Evolutionary conservation across 148 eudicot species (phyloP).

Genomic region (Rhododendron molle): DNA sequence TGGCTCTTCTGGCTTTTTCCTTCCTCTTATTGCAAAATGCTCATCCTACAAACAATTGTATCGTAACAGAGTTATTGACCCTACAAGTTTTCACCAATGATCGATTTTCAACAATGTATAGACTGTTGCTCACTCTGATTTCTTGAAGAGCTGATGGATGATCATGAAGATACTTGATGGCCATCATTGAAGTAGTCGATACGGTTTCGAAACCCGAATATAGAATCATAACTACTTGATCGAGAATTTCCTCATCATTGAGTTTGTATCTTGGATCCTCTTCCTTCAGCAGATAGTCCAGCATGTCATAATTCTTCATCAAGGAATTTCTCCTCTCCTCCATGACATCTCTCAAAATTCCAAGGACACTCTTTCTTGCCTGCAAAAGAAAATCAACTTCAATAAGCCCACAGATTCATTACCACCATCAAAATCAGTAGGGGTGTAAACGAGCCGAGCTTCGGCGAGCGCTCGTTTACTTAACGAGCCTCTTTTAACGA

Average conservation of each 20-base stretch:
- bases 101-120: not conserved
- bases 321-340: conserved; percentile 50
- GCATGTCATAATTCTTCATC: conserved; percentile 41
- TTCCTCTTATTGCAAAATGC: conserved; percentile 50
- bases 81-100: not conserved
- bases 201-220: conserved; percentile 89
- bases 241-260: conserved; percentile 65
- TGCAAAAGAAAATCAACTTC: conserved; percentile 8
- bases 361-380: conserved; percentile 56
- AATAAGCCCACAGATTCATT: not conserved
- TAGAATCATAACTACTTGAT: conserved; percentile 65
- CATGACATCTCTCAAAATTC: conserved; percentile 38
- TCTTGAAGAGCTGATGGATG: conserved; percentile 71
- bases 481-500: too few species aligned
- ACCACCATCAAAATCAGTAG: not conserved
- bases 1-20: conserved; percentile 47
- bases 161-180: conserved; percentile 89
- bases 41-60: conserved; percentile 47
- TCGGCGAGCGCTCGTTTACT: too few species aligned
- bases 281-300: conserved; percentile 36
- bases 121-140: conserved; percentile 42
- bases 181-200: conserved; percentile 92
- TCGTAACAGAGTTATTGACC: not conserved
- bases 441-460: too few species aligned
- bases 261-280: conserved; percentile 45